phyloP scores from a whole-genome alignment of 1,284 basidiomycete genomes.

The Rhodotorula sp. region DNA sequence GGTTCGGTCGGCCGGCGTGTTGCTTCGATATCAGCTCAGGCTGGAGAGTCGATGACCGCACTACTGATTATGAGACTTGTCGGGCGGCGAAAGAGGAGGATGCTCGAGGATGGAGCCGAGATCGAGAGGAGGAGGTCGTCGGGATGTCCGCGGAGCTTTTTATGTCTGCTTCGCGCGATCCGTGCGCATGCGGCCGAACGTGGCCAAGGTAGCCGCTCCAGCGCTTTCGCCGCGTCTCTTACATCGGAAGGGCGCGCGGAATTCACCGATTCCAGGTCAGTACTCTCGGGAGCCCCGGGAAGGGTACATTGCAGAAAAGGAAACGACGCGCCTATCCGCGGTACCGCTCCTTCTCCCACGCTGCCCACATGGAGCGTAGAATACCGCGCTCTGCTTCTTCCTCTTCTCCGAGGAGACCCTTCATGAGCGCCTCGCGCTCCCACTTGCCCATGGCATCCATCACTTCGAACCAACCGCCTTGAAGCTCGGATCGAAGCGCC shows the following conservation, averaged over 20 bases:
- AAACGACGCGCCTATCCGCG: slow-evolving; percentile 23
- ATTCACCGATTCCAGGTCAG: no score
- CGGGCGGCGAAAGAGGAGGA: no score
- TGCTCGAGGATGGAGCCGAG: background rate
- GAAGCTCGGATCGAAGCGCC: slow-evolving; percentile 31
- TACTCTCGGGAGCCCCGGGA: no score
- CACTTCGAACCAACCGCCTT: slow-evolving; percentile 41
- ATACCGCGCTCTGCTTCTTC: slow-evolving; percentile 43
- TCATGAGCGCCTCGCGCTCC: slow-evolving; percentile 44
- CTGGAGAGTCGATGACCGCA: no score
- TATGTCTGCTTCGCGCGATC: background rate
- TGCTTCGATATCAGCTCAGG: no score
- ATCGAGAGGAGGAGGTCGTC: background rate
- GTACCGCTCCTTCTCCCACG: slow-evolving; percentile 43
- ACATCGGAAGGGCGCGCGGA: no score
- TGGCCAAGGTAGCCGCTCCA: background rate
- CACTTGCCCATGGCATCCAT: slow-evolving; percentile 43
- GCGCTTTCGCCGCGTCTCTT: no score
- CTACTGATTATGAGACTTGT: no score
- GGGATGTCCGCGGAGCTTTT: background rate
- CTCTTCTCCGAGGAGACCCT: slow-evolving; percentile 38
- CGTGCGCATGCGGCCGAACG: background rate
- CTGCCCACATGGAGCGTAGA: slow-evolving; percentile 39
- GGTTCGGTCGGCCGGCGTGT: no score
- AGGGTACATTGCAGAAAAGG: no score